A percentile compares a stretch with the other conserved stretches of the same genome.
These are phyloP conservation scores for Ceratorhiza oryzae-sativae DNA, from an alignment of 1,284 basidiomycete genomes.

Conservation along the genomic window DNA sequence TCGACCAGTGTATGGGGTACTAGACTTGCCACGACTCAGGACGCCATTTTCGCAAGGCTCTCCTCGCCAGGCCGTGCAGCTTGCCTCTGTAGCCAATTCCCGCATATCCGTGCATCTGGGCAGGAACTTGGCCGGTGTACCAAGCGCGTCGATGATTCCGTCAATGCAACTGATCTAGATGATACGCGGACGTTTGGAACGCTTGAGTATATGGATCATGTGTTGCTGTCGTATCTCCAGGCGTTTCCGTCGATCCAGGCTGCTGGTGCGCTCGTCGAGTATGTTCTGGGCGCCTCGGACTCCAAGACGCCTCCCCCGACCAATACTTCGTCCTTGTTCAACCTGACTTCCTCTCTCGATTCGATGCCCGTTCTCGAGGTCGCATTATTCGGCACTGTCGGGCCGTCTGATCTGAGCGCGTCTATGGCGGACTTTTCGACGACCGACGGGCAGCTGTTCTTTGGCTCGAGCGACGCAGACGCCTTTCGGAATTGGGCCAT, in stretches of 20 bases:
- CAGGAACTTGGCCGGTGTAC: conserved; percentile 57
- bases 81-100: conserved; percentile 56
- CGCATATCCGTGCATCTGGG: conserved; percentile 62
- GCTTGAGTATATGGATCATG: conserved; percentile 60
- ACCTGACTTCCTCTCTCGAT: conserved; percentile 50
- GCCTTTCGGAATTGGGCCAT: conserved; percentile 64
- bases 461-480: conserved; percentile 61
- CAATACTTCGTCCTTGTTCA: conserved; percentile 53
- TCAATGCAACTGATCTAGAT: conserved; percentile 49
- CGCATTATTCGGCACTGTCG: conserved; percentile 64
- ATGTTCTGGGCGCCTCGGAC: conserved; percentile 53
- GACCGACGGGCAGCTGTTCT: conserved; percentile 62
- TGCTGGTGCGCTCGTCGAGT: conserved; percentile 59
- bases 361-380: conserved; percentile 64
- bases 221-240: conserved; percentile 63
- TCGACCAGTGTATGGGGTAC: conserved; percentile 67
- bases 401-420: conserved; percentile 57
- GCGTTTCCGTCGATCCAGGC: conserved; percentile 58
- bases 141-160: conserved; percentile 50
- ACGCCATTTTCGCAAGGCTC: conserved; percentile 60
- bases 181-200: conserved; percentile 66
- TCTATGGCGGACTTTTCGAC: conserved; percentile 63
- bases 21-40: conserved; percentile 63
- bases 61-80: conserved; percentile 59
- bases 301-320: conserved; percentile 55